Evolutionary conservation across 2,329 filamentous ascomycete species (phyloP), one percentile per base, ranked within the genome.

Genomic region (Aspergillus sp.): DNA sequence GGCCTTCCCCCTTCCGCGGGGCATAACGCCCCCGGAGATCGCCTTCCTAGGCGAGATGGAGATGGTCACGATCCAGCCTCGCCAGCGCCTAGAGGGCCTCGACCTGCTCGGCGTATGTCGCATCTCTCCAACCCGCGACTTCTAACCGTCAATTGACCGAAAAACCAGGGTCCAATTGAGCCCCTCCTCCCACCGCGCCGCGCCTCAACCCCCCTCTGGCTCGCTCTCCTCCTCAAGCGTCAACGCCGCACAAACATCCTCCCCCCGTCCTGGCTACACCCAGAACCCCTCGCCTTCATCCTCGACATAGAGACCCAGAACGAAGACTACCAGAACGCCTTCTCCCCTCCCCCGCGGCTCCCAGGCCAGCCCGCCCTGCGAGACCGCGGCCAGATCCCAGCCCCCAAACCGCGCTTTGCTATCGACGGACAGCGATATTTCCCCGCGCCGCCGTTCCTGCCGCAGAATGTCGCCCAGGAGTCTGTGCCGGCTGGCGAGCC

Each of bases 21-120:
- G 80, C 59, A 72, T 95, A 27, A 81, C 83, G 48, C 86, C 91
- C 38, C 71, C 83, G 43, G 91, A 98, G 65, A 82, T 93, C 28
- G 83, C 86, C 31, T 98, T 96, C 54, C 68, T 96, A 16, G 94
- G 88, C 61, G 91, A 98, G 66, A 96, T 95, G 86, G 89, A 96
- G 66, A 75, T 86, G 51, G 82, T 98, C 35, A 95, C 88, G 0
- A 75, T 98, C 14, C 78, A 96, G 30, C 91, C 91, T 22, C 83
- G 91, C 33, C 88, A 96, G 59, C 76, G 83, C 43, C 78, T 98
- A 33, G 86, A 95, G 45, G 77, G 76, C 46, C 82, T 98, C 42
- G 72, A 84, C 48, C 73, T 98, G 41, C 74, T 98, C 34, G 79
- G 81, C 44, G 91, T 96, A 69, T 68, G 81, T 75, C 37, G 52